phyloP scores from a whole-genome alignment of 2,329 filamentous ascomycete species.

The Epicoccum nigrum region DNA sequence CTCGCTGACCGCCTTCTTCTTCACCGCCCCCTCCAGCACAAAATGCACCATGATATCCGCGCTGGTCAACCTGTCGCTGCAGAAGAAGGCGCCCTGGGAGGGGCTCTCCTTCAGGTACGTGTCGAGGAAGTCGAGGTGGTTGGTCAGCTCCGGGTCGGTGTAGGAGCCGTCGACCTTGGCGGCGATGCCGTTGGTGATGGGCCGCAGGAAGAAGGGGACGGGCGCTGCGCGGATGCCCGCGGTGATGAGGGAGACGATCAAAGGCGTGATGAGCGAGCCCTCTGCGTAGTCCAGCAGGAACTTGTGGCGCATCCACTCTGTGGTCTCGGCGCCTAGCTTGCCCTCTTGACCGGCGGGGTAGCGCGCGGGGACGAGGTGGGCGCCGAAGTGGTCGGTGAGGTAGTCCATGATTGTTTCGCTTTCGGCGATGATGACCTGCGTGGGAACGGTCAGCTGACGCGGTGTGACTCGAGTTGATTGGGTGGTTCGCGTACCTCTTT shows the following conservation, averaged over 20 bases:
- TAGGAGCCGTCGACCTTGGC: conserved; percentile 53
- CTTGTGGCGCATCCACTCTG: conserved; percentile 65
- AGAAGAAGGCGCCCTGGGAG: conserved; percentile 57
- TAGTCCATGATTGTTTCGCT: conserved; percentile 84
- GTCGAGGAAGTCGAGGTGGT: conserved; percentile 60
- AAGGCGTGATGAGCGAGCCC: conserved; percentile 77
- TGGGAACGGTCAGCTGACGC: conserved; percentile 1
- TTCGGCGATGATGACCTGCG: conserved; percentile 74
- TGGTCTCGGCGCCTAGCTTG: conserved; percentile 62
- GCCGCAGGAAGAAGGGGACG: conserved; percentile 72
- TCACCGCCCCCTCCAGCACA: conserved; percentile 54
- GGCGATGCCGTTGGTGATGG: conserved; percentile 64
- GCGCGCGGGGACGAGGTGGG: conserved; percentile 57
- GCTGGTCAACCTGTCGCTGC: conserved; percentile 55
- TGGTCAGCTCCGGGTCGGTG: conserved; percentile 55
- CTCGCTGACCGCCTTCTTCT: conserved; percentile 47
- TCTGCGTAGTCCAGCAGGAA: conserved; percentile 78
- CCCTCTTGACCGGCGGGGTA: conserved; percentile 62
- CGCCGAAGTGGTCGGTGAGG: conserved; percentile 70
- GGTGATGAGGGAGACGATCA: conserved; percentile 70
- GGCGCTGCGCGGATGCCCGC: conserved; percentile 57
- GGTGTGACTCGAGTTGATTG: not conserved
- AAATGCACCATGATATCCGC: conserved; percentile 62
- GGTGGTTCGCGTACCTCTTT: conserved; percentile 44
- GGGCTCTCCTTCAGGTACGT: conserved; percentile 55